Percentiles rank a stretch among this genome's conserved stretches.
Evolutionary conservation across 2,329 filamentous ascomycete genomes (phyloP).

Genomic region (Alternaria consortialis): DNA sequence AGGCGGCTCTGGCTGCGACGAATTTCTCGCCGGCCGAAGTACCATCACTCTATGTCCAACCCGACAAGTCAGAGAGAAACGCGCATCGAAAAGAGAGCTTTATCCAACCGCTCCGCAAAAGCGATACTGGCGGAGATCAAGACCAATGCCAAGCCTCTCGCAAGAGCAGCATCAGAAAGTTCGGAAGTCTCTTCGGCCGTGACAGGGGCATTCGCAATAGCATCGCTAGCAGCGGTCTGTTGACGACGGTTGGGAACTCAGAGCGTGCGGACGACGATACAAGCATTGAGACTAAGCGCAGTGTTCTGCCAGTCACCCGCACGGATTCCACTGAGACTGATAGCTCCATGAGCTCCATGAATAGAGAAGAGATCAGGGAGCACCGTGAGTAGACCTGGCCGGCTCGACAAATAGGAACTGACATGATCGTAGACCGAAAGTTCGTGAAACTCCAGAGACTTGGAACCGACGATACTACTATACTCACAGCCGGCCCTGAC

Average conservation of each 20-base stretch:
- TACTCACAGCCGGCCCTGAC: background rate
- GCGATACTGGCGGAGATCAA: background rate
- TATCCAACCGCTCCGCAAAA: background rate
- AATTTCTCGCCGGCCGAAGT: conserved; percentile 10
- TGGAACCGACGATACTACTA: background rate
- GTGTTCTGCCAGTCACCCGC: background rate
- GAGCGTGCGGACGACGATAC: background rate
- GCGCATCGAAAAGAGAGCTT: background rate
- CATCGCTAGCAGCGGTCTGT: background rate
- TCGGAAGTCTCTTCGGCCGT: conserved; percentile 7
- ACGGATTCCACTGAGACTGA: background rate
- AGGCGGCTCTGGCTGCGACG: conserved; percentile 6
- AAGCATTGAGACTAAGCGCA: background rate
- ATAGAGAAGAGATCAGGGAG: background rate
- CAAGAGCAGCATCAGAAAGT: conserved; percentile 7
- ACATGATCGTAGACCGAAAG: background rate
- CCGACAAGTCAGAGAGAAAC: background rate
- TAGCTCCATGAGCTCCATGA: background rate
- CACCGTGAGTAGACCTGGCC: background rate
- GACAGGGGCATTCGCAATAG: background rate
- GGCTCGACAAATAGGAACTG: background rate
- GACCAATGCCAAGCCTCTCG: background rate
- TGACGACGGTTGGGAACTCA: conserved; percentile 1
- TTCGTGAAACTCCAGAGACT: background rate
- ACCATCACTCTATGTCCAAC: conserved; percentile 3